Base-by-base conservation (phyloP, 2,329 filamentous ascomycete genomes). In the Colletotrichum lindemuthianum region DNA sequence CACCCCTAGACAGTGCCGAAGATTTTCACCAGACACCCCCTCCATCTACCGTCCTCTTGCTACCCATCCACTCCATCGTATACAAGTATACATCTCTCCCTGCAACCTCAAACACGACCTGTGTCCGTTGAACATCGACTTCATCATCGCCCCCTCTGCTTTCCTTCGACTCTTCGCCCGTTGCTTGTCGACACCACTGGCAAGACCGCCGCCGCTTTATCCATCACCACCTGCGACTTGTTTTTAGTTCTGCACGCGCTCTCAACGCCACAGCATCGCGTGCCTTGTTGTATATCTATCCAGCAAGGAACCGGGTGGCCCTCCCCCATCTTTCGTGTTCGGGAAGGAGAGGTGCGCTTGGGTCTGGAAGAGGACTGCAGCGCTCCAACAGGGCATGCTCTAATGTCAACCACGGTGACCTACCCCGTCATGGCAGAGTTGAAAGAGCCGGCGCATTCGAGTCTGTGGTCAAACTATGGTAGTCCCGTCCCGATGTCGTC, bases 341-440 rank as follows among this genome's bases (percentile, higher is more conserved):
- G 49, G 52, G 45, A 67, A 59, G 67, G 67, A 70, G n/a, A 34
- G 36, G 52, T 33, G 63, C 60, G 63, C 60, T 64, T 53, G 48
- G 54, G 59, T 66, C 63, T 66, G 52, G 53, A 13, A 64, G 43
- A 66, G 63, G 63, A 66, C 63, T 66, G 49, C 59, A 33, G 59
- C 63, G 63, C 61, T 52, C 40, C 48, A 66, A 73, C 51, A 69
- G 73, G 81, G 79, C 73, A 86, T 84, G 83, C 74, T 80, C 83
- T 78, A 82, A 87, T 87, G 84, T 86, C 85, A 81, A 85, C 84
- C 79, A 84, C 83, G 73, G 78, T 84, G 76, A 85, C 84, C 70
- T 86, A 87, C 76, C 83, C 85, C 79, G 82, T 83, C 75, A 88
- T 88, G 86, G 84, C 86, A 83, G 86, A 88, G 75, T 75, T 88